These are phyloP conservation scores for Aegilops speltoides DNA, from an alignment of 176 grass and related monocot species.

Conservation along the genomic window DNA sequence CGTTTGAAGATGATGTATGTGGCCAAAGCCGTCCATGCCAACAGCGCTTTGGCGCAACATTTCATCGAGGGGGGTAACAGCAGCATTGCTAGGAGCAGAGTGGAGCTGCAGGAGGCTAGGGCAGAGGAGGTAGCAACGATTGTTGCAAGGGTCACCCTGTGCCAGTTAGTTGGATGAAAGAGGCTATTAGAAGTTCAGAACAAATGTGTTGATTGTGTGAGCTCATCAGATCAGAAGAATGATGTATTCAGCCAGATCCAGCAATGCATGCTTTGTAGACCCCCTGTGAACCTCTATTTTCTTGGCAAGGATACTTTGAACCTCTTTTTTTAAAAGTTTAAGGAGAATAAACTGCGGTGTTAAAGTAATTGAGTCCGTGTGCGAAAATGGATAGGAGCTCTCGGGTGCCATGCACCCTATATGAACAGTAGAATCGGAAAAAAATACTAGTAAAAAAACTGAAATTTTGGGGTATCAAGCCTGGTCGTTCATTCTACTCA, in stretches of 20 bases:
- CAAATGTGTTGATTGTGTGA: neutral
- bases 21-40: neutral
- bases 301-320: neutral
- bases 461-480: no score
- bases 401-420: no score
- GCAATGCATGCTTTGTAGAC: no score
- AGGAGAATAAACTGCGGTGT: neutral
- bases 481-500: no score
- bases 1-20: neutral
- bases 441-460: no score
- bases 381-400: no score
- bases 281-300: neutral
- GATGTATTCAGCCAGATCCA: neutral
- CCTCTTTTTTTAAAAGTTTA: neutral
- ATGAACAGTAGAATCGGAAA: no score
- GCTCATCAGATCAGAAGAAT: neutral
- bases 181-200: neutral
- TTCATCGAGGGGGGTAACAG: neutral
- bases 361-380: neutral
- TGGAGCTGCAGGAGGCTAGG: neutral
- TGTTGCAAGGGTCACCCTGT: neutral
- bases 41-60: conserved; percentile 5
- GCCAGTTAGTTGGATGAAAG: neutral
- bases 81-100: neutral
- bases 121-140: neutral